Percentiles rank a stretch among this genome's conserved stretches.
Conservation (phyloP, 106 monocot genomes). For the Dendrobium nobile region DNA sequence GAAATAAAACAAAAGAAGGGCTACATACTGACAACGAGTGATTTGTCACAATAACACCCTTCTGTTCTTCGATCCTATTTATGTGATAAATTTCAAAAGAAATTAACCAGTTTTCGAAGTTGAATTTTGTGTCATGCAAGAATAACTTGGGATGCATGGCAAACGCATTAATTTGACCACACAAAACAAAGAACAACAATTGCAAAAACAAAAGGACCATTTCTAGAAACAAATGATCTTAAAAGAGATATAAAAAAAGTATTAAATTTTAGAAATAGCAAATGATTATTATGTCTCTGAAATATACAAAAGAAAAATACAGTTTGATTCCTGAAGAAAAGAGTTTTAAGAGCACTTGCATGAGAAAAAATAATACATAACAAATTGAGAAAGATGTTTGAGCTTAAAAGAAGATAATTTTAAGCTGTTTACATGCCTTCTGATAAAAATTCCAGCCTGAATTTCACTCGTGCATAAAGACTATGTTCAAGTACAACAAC, state of each 20-base stretch:
- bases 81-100: slow-evolving; percentile 5
- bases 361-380: background rate
- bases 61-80: slow-evolving; percentile 82
- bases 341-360: background rate
- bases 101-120: background rate
- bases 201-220: background rate
- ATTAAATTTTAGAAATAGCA: background rate
- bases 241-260: background rate
- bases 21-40: slow-evolving; percentile 69
- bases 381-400: background rate
- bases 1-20: background rate
- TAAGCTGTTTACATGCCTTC: background rate
- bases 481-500: background rate
- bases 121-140: background rate
- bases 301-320: background rate
- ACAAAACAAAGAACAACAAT: background rate
- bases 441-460: background rate
- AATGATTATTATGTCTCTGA: background rate
- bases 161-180: background rate
- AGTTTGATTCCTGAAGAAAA: background rate
- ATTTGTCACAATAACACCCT: slow-evolving; percentile 79
- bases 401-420: background rate
- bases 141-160: background rate
- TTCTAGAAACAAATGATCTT: background rate
- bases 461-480: background rate